Evolutionary conservation across 2,329 filamentous ascomycete genomes (phyloP), one percentile per base, ranked within the genome.

Genomic region (Clonostachys sp.): DNA sequence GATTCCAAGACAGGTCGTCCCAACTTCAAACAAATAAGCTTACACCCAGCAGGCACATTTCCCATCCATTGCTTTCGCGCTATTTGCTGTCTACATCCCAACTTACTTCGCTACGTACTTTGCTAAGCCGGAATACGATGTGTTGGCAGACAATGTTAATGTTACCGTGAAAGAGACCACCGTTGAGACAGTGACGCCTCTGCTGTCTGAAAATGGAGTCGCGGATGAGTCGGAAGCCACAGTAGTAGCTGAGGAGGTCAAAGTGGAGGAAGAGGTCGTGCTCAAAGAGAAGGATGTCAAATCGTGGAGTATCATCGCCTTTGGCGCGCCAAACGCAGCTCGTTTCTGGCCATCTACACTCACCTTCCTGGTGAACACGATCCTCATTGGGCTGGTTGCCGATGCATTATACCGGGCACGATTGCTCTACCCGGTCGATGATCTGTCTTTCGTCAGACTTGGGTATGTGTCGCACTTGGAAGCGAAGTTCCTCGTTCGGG

Each of bases 401-500:
- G 94, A 99, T 63, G 80, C 91, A 38, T 75, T 95, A 13, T 91
- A 88, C 60, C 81, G 87, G 17, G 86, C 87, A 3, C 81, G 82
- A 12, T 64, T 85, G 50, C 78, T 86, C 34, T 77, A 95, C 63
- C 83, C 86, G 5, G 83, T 76, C 24, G 71, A 88, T 30, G 84
- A 95, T 53, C 72, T 96, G 12, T 89, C 91, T 0, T 95, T 99
- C 63, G 88, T 89, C 39, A 81, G 94, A 9, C 73, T 96, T 14
- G 94, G 94, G 24, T 92, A 92, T 62, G 86, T 97, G 30, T 95
- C 91, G 5, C 80, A 88, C 16, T 80, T 76, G 0, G 86, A 86
- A 48, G 94, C 91, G 18, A 91, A 83, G 51, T 77, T 99, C 38
- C 71, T 99, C 30, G 75, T 99, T 42, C 81, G 94, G 48, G 94